A percentile compares a stretch with the other conserved stretches of the same genome.
phyloP scores from a whole-genome alignment of 225 moss, liverwort and hornwort species.

The Sphagnum tenellum region DNA sequence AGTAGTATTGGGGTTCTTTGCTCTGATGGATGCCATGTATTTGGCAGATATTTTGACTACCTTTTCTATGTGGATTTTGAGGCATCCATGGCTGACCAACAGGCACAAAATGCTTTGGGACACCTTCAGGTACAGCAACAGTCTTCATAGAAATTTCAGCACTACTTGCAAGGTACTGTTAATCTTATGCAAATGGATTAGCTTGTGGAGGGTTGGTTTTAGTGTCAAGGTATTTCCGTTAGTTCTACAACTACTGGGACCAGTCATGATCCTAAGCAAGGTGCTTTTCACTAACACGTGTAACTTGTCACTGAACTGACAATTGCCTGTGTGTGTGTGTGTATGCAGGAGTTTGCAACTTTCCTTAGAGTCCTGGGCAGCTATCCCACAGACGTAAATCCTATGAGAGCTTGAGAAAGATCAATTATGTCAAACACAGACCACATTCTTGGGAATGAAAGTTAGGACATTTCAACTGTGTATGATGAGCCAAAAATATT shows the following conservation, averaged over 20 bases:
- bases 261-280: too few relatives aligned
- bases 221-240: too few relatives aligned
- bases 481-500: too few relatives aligned
- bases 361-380: constrained; percentile 92
- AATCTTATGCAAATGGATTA: not conserved
- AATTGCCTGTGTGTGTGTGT: not conserved
- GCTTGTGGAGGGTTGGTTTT: too few relatives aligned
- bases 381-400: constrained; percentile 86
- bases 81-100: constrained; percentile 93
- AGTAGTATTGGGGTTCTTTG: too few relatives aligned
- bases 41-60: constrained; percentile 34
- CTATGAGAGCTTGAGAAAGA: constrained; percentile 32
- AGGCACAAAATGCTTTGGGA: constrained; percentile 80
- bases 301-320: not conserved
- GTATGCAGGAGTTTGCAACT: constrained; percentile 70
- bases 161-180: too few relatives aligned
- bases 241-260: too few relatives aligned
- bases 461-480: too few relatives aligned
- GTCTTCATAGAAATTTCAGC: not conserved
- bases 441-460: too few relatives aligned
- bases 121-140: constrained; percentile 32
- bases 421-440: too few relatives aligned
- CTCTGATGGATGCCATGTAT: not conserved
- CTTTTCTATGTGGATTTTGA: constrained; percentile 97
- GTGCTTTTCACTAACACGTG: not conserved